A percentile compares a stretch with the other conserved stretches of the same genome.
phyloP scores from a whole-genome alignment of 108 stramenopile genomes.

The Fragilaria crotonensis region DNA sequence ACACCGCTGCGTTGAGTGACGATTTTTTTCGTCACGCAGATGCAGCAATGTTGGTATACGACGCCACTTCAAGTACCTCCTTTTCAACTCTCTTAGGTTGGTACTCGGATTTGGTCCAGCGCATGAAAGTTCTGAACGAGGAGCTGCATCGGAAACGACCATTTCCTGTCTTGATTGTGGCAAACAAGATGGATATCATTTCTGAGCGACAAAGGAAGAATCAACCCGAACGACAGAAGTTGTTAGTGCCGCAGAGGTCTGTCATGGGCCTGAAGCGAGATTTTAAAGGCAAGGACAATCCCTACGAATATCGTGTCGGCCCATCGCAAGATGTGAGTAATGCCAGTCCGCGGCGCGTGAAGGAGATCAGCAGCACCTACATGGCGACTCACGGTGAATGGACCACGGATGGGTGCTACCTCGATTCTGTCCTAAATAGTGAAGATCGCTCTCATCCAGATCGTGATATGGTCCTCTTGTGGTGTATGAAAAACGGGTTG shows the following conservation, averaged over 20 bases:
- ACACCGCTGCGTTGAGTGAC: slow-evolving; percentile 30
- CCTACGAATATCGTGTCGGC: slow-evolving; percentile 53
- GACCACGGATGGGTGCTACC: slow-evolving; percentile 49
- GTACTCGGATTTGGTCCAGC: slow-evolving; percentile 58
- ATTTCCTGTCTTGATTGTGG: slow-evolving; percentile 70
- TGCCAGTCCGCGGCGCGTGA: slow-evolving; percentile 5
- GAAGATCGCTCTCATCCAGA: slow-evolving; percentile 68
- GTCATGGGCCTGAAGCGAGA: slow-evolving; percentile 53
- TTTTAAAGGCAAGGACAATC: slow-evolving; percentile 54
- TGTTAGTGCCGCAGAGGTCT: slow-evolving; percentile 27
- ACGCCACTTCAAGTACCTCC: slow-evolving; percentile 60
- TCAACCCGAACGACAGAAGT: slow-evolving; percentile 4
- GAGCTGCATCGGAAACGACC: slow-evolving; percentile 6
- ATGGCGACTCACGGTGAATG: slow-evolving; percentile 29
- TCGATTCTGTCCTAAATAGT: slow-evolving; percentile 51
- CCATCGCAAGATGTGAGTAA: slow-evolving; percentile 4
- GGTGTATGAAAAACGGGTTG: slow-evolving; percentile 76
- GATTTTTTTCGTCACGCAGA: slow-evolving; percentile 60
- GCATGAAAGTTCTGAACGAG: slow-evolving; percentile 21
- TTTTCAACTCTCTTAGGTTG: slow-evolving; percentile 68
- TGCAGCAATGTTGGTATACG: slow-evolving; percentile 71
- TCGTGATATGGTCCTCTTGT: slow-evolving; percentile 59
- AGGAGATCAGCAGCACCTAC: slow-evolving; percentile 19
- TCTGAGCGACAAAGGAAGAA: slow-evolving; percentile 8
- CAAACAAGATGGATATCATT: slow-evolving; percentile 70